Evolutionary conservation across 2,329 filamentous ascomycete genomes (phyloP).

Genomic region (Sphaerulina vaccinii): DNA sequence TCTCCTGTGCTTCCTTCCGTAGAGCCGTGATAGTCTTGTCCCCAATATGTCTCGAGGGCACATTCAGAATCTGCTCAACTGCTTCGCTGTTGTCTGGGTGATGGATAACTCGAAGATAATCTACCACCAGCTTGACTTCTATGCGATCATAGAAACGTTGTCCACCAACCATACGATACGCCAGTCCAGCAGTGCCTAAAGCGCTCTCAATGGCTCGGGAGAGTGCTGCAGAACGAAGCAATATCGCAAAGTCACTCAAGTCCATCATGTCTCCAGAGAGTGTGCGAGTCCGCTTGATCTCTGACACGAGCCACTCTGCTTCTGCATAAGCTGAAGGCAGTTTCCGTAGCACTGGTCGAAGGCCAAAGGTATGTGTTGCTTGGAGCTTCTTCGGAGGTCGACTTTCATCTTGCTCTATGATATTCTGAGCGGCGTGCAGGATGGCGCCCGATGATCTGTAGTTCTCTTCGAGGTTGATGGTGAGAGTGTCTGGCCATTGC

Average conservation of each 20-base stretch:
- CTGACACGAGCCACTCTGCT: conserved; percentile 82
- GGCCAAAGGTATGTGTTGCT: conserved; percentile 76
- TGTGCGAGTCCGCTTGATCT: conserved; percentile 69
- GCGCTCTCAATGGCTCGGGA: conserved; percentile 84
- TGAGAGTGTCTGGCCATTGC: conserved; percentile 74
- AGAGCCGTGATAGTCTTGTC: conserved; percentile 73
- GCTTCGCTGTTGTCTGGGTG: conserved; percentile 87
- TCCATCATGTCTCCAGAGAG: conserved; percentile 73
- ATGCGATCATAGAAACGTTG: conserved; percentile 86
- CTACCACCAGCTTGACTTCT: conserved; percentile 82
- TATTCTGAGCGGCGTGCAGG: conserved; percentile 71
- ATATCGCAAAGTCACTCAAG: conserved; percentile 76
- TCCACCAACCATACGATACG: conserved; percentile 91
- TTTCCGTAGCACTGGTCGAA: conserved; percentile 75
- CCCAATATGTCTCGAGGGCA: conserved; percentile 77
- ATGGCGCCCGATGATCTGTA: conserved; percentile 90
- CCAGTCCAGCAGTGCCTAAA: conserved; percentile 74
- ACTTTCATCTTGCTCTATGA: conserved; percentile 85
- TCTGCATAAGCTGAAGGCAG: conserved; percentile 70
- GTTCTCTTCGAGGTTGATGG: conserved; percentile 87
- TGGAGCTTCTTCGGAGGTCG: conserved; percentile 77
- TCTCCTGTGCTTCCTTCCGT: conserved; percentile 71
- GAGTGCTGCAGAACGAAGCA: conserved; percentile 79
- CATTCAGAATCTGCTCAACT: conserved; percentile 78
- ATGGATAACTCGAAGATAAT: conserved; percentile 83